A percentile compares a stretch with the other conserved stretches of the same genome.
Conservation (phyloP, 108 stramenopile species). For the Nannochloropsis salina region DNA sequence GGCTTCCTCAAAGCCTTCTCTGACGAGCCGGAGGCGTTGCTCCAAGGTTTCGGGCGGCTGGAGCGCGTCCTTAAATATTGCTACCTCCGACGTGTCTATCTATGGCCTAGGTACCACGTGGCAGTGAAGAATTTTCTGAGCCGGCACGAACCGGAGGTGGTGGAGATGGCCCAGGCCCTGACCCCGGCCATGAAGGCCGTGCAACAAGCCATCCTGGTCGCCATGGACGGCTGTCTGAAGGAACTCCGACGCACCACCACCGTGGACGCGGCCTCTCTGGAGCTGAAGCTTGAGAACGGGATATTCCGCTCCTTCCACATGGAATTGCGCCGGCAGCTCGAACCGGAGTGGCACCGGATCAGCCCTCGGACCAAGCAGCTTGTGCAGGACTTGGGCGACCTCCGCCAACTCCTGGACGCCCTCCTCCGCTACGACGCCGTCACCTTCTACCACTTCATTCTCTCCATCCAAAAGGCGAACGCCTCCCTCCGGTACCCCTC, state of each 20-base stretch:
- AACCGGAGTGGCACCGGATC: slow-evolving; percentile 91
- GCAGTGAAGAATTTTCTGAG: slow-evolving; percentile 70
- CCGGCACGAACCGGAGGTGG: slow-evolving; percentile 64
- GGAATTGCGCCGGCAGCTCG: slow-evolving; percentile 73
- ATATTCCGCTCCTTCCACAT: slow-evolving; percentile 76
- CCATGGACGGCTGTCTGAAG: slow-evolving; percentile 73
- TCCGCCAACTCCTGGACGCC: slow-evolving; percentile 80
- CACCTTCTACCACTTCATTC: slow-evolving; percentile 72
- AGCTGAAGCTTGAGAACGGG: slow-evolving; percentile 77
- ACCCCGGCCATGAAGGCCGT: slow-evolving; percentile 74
- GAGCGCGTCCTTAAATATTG: slow-evolving; percentile 75
- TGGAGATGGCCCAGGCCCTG: slow-evolving; percentile 74
- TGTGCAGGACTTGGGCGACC: slow-evolving; percentile 70
- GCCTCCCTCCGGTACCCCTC: slow-evolving; percentile 63
- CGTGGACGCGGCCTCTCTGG: slow-evolving; percentile 24
- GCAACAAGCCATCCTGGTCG: slow-evolving; percentile 74
- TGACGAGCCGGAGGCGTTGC: slow-evolving; percentile 72
- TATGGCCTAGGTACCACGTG: slow-evolving; percentile 90
- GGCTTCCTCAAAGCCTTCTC: slow-evolving; percentile 93
- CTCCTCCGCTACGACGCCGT: slow-evolving; percentile 86
- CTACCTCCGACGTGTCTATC: slow-evolving; percentile 66
- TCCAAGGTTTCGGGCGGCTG: slow-evolving; percentile 76
- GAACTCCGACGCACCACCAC: slow-evolving; percentile 61
- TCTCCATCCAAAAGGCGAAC: slow-evolving; percentile 65
- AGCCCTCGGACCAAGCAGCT: slow-evolving; percentile 73